A percentile compares a stretch with the other conserved stretches of the same genome.
phyloP scores from a whole-genome alignment of 2,329 filamentous ascomycete species.

The Aspergillus pseudoglaucus region DNA sequence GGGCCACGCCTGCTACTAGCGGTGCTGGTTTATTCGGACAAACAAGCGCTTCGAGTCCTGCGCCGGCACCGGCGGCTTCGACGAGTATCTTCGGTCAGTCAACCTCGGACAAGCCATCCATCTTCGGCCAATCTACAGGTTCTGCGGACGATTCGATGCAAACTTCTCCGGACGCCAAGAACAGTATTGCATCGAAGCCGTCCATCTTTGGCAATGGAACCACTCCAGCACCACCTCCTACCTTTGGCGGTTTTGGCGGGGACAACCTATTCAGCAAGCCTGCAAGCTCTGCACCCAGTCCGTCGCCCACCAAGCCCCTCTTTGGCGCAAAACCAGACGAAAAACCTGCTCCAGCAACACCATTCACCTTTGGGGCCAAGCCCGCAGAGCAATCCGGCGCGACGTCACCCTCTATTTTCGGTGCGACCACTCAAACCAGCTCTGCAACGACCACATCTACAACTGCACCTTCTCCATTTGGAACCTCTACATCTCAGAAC shows the following conservation, averaged over 20 bases:
- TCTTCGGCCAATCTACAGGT: constrained; percentile 23
- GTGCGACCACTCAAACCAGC: constrained; percentile 5
- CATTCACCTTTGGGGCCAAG: constrained; percentile 23
- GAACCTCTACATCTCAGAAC: constrained; percentile 12
- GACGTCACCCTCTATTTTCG: constrained; percentile 3
- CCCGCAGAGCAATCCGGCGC: constrained; percentile 12
- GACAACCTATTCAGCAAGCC: not conserved
- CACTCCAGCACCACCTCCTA: constrained; percentile 2
- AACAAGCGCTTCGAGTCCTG: constrained; percentile 12
- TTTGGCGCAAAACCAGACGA: constrained; percentile 18
- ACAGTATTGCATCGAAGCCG: constrained; percentile 11
- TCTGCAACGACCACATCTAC: constrained; percentile 10
- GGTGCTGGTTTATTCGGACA: constrained; percentile 8
- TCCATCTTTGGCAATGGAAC: constrained; percentile 16
- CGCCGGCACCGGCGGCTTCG: constrained; percentile 11
- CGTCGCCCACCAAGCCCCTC: constrained; percentile 15
- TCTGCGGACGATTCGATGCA: constrained; percentile 25
- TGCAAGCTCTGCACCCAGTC: constrained; percentile 11
- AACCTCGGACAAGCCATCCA: constrained; percentile 12
- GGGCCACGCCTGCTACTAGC: constrained; percentile 12
- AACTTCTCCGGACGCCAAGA: constrained; percentile 26
- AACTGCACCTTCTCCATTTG: constrained; percentile 11
- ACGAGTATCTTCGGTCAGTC: constrained; percentile 17
- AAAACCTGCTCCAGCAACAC: constrained; percentile 12
- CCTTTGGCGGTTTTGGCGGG: constrained; percentile 10